A percentile compares a stretch with the other conserved stretches of the same genome.
phyloP scores from a whole-genome alignment of 2,329 filamentous ascomycete species.

The Pseudocercospora cruenta region DNA sequence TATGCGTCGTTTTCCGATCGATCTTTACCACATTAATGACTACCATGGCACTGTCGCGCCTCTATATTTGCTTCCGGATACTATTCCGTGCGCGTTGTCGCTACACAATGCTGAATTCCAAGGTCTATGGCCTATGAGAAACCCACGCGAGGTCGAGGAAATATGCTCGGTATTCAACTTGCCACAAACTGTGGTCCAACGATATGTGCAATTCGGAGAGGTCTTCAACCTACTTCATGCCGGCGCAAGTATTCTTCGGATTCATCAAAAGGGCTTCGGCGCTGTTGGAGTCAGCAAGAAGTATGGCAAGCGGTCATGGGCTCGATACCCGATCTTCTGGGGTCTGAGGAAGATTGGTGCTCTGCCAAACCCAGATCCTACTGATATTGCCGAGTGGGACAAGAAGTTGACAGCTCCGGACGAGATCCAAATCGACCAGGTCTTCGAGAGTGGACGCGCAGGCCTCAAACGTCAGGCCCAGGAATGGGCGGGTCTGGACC shows the following conservation, averaged over 20 bases:
- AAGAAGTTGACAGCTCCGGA: slow-evolving; percentile 53
- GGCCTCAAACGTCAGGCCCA: slow-evolving; percentile 64
- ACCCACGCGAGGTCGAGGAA: slow-evolving; percentile 61
- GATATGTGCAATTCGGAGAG: slow-evolving; percentile 68
- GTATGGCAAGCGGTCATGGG: slow-evolving; percentile 66
- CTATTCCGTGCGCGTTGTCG: slow-evolving; percentile 63
- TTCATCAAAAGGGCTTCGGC: slow-evolving; percentile 68
- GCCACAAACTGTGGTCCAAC: slow-evolving; percentile 56
- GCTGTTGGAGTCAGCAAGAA: slow-evolving; percentile 70
- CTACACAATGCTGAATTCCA: slow-evolving; percentile 71
- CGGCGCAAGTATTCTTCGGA: slow-evolving; percentile 63
- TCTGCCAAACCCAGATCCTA: slow-evolving; percentile 66
- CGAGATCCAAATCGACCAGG: slow-evolving; percentile 55
- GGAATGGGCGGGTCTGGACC: slow-evolving; percentile 65
- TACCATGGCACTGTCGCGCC: slow-evolving; percentile 66
- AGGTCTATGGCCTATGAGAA: slow-evolving; percentile 68
- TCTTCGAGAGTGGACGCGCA: slow-evolving; percentile 56
- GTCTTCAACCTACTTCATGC: slow-evolving; percentile 69
- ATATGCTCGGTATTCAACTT: slow-evolving; percentile 67
- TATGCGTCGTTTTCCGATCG: slow-evolving; percentile 62
- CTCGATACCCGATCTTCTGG: slow-evolving; percentile 70
- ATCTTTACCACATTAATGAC: slow-evolving; percentile 67
- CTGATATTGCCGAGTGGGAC: slow-evolving; percentile 63
- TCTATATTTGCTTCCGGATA: slow-evolving; percentile 64
- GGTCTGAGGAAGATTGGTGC: slow-evolving; percentile 64